Evolutionary conservation across 495 filamentous ascomycete species (phyloP), one percentile per base, ranked within the genome.

Genomic region (Aspergillus mulundensis): DNA sequence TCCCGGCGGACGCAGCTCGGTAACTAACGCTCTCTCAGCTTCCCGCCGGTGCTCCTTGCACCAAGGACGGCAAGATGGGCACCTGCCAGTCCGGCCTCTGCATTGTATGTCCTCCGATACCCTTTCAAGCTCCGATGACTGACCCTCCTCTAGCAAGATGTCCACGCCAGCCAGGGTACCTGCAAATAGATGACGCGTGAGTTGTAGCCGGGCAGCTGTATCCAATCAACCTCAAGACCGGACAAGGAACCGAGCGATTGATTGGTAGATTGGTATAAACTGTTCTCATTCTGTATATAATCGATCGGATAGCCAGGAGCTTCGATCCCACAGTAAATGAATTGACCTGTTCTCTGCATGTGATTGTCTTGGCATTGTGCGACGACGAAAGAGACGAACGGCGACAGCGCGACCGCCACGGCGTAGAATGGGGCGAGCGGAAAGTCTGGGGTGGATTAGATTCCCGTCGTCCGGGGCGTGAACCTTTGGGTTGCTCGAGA

Each of bases 391-490:
- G 32, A 36, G 32, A 36, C 6, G 32, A 36, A 11, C 8, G 8
- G 32, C 32, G 8, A 30, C 8, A 48, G 25, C 24, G 48, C 1
- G 46, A 1, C 18, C 28, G 30, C 15, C 15, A 15, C n/a, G 6
- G 38, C 4, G 18, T 11, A 0, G 7, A 16, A 20, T 3, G 38
- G 34, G 36, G 36, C 25, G 32, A 36, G 32, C 32, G 32, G 32
- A 23, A 14, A 42, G 19, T 50, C 18, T 19, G 46, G 25, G 46
- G 50, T 53, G 50, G 39, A 54, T 56, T 49, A 25, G 36, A 36
- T 58, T 65, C 60, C 53, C 12, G 44, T 50, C 45, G 60, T 56
- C 58, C 58, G 58, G 21, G 28, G 25, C 0, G 15, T 38, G 28
- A 21, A 15, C 24, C 34, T 30, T 20, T 30, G 12, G 20, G 44